A percentile compares a stretch with the other conserved stretches of the same genome.
Evolutionary conservation across 2,329 filamentous ascomycete species (phyloP).

Genomic region (Ploettnerulaceae sp.): DNA sequence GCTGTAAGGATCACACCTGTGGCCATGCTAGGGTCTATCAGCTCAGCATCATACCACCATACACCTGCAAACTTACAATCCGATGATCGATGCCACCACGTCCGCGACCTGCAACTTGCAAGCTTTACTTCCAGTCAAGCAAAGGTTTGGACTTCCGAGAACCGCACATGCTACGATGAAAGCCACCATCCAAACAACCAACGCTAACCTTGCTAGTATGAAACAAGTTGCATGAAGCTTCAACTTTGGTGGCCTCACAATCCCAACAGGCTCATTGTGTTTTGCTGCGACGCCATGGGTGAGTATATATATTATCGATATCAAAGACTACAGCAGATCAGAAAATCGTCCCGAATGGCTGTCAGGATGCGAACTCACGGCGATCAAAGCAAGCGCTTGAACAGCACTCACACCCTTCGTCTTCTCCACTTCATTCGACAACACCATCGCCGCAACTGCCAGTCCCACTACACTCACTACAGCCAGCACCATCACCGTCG

Average conservation of each 20-base stretch:
- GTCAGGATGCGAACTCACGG: constrained; percentile 18
- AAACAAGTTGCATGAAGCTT: constrained; percentile 25
- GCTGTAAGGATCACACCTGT: constrained; percentile 26
- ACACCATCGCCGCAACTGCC: constrained; percentile 10
- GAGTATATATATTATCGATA: constrained; percentile 24
- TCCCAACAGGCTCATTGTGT: constrained; percentile 21
- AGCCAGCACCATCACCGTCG: constrained; percentile 15
- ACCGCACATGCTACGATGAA: constrained; percentile 21
- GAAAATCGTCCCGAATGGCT: background rate
- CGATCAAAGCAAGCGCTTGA: constrained; percentile 18
- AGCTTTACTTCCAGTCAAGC: constrained; percentile 7
- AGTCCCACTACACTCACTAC: constrained; percentile 16
- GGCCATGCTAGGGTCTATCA: constrained; percentile 17
- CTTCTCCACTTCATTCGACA: constrained; percentile 9
- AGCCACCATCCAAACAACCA: constrained; percentile 23
- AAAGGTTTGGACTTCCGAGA: constrained; percentile 17
- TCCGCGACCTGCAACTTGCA: constrained; percentile 21
- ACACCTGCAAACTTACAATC: constrained; percentile 20
- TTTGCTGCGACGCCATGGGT: constrained; percentile 20
- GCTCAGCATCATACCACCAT: background rate
- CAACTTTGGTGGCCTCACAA: constrained; percentile 19
- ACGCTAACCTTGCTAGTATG: constrained; percentile 23
- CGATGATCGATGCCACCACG: constrained; percentile 20
- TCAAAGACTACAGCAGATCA: constrained; percentile 16
- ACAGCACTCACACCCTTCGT: constrained; percentile 15